phyloP scores from a whole-genome alignment of 257 asterid genomes.

The Jasminum sambac region DNA sequence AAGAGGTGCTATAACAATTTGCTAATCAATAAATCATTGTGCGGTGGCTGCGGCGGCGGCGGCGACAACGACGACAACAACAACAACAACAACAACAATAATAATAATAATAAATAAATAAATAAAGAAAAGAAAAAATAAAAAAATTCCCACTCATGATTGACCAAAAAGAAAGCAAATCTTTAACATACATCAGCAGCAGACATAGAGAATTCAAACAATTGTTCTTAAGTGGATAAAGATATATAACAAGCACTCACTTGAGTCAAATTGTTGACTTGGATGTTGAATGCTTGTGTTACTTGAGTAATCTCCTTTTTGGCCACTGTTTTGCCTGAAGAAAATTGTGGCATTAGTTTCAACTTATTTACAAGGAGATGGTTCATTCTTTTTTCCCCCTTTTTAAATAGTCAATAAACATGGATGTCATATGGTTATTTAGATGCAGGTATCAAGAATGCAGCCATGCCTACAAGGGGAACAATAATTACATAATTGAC shows the following conservation, averaged over 20 bases:
- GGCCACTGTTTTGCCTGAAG: constrained; percentile 64
- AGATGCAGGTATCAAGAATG: constrained; percentile 9
- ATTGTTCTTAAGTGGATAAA: background rate
- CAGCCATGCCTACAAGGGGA: constrained; percentile 4
- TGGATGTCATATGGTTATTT: background rate
- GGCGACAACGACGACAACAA: no score
- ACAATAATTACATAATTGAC: background rate
- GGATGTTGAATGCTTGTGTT: constrained; percentile 80
- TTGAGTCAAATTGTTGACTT: constrained; percentile 92
- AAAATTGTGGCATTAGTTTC: constrained; percentile 11
- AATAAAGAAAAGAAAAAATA: no score
- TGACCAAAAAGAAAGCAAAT: background rate
- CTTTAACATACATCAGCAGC: constrained; percentile 2
- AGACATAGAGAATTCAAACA: constrained; percentile 14
- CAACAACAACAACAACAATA: no score
- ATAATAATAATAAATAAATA: no score
- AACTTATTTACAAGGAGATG: constrained; percentile 11
- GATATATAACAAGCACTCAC: constrained; percentile 44
- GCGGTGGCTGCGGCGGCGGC: no score
- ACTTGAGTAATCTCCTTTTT: constrained; percentile 66
- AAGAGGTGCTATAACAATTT: background rate
- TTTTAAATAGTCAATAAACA: background rate
- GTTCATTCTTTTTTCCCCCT: background rate
- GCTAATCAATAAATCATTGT: background rate
- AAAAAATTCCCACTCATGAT: background rate